A percentile compares a stretch with the other conserved stretches of the same genome.
Evolutionary conservation across 208 protist species (phyloP).

Genomic region (Crithidia fasciculata): DNA sequence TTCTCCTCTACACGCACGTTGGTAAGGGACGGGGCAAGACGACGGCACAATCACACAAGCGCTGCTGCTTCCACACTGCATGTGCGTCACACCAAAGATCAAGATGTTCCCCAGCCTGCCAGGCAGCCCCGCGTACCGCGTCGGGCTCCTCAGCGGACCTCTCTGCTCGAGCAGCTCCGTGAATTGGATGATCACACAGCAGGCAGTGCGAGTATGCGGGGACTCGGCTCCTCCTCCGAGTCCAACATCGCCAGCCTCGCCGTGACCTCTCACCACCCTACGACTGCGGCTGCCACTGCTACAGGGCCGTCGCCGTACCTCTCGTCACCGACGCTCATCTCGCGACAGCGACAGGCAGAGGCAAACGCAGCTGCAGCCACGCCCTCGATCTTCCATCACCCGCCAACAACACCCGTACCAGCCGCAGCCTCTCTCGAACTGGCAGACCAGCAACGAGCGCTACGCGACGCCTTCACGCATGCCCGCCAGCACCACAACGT

Average conservation of each 20-base stretch:
- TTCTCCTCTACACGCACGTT: no score
- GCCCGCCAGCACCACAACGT: constrained; percentile 47
- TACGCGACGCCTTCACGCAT: constrained; percentile 37
- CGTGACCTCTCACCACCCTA: background rate
- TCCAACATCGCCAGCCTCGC: background rate
- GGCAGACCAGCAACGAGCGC: constrained; percentile 18
- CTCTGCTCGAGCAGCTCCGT: constrained; percentile 24
- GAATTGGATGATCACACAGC: background rate
- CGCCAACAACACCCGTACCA: background rate
- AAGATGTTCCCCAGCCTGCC: background rate
- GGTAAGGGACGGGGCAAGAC: no score
- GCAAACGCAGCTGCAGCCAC: background rate
- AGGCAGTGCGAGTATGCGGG: no score
- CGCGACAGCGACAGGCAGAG: background rate
- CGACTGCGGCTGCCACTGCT: background rate
- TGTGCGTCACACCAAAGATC: no score
- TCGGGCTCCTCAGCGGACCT: constrained; percentile 1
- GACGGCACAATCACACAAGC: no score
- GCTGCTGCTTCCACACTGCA: no score
- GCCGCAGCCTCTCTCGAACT: constrained; percentile 12
- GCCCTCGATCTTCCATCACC: background rate
- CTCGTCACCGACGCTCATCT: constrained; percentile 10
- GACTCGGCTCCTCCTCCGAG: no score
- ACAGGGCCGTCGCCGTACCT: background rate
- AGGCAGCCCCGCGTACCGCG: constrained; percentile 1